Percentiles rank a stretch among this genome's conserved stretches.
Conservation (phyloP, 2,329 filamentous ascomycete genomes). For the Balansia obtecta region DNA sequence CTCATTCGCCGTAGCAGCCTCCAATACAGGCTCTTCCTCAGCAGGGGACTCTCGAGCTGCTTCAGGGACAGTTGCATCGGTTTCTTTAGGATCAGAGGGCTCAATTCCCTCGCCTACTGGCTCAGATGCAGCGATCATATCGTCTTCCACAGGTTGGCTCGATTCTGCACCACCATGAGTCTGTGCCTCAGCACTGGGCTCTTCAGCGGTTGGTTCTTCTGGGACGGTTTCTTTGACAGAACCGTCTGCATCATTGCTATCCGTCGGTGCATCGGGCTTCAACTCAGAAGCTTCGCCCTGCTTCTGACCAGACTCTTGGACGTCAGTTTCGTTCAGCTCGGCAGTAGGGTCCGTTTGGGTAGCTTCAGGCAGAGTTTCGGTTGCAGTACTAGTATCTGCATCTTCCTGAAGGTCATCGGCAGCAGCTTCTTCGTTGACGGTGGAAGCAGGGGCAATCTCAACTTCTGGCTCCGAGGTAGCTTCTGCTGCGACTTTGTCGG, state of each 20-base stretch:
- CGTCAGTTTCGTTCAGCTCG: not conserved
- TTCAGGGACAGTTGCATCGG: conserved; percentile 1
- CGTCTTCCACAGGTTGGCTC: not conserved
- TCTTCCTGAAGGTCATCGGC: not conserved
- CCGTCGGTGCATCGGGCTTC: not conserved
- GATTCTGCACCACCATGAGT: not conserved
- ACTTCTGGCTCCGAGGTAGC: not conserved
- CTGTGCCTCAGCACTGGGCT: not conserved
- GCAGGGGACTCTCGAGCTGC: not conserved
- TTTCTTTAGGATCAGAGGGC: not conserved
- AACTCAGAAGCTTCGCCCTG: not conserved
- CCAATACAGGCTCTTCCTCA: not conserved
- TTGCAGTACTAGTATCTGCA: not conserved
- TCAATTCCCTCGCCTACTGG: not conserved
- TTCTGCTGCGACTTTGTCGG: not conserved
- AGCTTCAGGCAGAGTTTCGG: not conserved
- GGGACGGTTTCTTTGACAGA: not conserved
- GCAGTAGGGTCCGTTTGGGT: not conserved
- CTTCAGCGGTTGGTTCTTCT: not conserved
- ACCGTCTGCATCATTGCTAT: not conserved
- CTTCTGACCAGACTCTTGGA: not conserved
- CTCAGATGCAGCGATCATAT: not conserved
- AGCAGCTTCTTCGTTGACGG: conserved; percentile 1
- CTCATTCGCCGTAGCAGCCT: not conserved
- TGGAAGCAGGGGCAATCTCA: not conserved